These are phyloP conservation scores for Catharanthus roseus DNA, from an alignment of 257 asterid genomes.

Conservation along the genomic window DNA sequence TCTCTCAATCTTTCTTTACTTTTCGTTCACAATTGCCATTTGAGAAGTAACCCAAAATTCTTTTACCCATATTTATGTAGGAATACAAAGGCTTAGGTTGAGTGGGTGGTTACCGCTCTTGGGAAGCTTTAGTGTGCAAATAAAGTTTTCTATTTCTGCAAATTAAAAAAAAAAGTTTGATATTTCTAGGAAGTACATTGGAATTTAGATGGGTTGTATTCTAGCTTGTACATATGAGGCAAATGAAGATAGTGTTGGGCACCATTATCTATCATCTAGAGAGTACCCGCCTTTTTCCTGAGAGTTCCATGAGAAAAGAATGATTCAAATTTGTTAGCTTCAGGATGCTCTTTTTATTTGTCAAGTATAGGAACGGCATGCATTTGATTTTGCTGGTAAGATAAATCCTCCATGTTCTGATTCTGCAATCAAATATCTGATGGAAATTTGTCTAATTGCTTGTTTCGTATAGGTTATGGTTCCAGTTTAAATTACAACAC, in stretches of 20 bases:
- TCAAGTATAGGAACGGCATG: background rate
- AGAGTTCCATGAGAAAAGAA: background rate
- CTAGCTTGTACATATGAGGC: background rate
- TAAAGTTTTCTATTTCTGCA: too few species aligned
- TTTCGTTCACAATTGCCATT: background rate
- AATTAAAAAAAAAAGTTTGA: too few species aligned
- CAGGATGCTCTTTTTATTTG: background rate
- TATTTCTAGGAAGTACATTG: background rate
- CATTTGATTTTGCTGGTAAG: background rate
- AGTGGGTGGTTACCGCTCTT: background rate
- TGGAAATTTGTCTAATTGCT: conserved; percentile 13
- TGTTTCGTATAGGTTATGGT: conserved; percentile 44
- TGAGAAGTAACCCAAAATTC: background rate
- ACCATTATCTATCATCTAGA: background rate
- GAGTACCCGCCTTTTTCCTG: background rate
- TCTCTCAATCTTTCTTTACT: background rate
- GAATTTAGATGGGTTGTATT: background rate
- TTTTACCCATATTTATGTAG: background rate
- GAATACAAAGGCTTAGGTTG: background rate
- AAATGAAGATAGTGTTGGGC: background rate
- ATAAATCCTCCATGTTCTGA: background rate
- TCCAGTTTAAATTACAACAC: conserved; percentile 54
- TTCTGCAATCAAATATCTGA: conserved; percentile 3
- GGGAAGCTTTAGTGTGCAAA: background rate
- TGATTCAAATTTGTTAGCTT: background rate